Percentiles rank a stretch among this genome's conserved stretches.
Evolutionary conservation across 208 protist genomes (phyloP).

Genomic region (Leishmania mexicana): DNA sequence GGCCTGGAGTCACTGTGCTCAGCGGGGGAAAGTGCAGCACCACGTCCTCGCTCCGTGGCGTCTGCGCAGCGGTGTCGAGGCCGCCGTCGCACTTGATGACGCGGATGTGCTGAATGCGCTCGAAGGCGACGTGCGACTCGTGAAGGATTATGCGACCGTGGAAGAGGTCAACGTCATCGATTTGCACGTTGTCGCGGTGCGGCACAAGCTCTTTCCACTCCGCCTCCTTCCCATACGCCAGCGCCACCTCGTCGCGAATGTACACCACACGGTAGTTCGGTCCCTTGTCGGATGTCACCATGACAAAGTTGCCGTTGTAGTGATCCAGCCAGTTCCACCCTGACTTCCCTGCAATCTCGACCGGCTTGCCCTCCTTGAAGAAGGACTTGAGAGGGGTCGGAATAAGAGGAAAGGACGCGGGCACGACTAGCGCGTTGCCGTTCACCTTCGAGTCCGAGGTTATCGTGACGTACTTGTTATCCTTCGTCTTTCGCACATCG

Average conservation of each 20-base stretch:
- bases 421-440: constrained; percentile 75
- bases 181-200: constrained; percentile 81
- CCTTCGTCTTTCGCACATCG: constrained; percentile 89
- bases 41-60: constrained; percentile 63
- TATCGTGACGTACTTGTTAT: constrained; percentile 80
- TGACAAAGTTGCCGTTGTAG: constrained; percentile 85
- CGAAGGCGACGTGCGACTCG: constrained; percentile 86
- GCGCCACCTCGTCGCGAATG: constrained; percentile 79
- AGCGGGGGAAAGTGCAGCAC: constrained; percentile 90
- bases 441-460: constrained; percentile 91
- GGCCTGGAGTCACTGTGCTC: constrained; percentile 69
- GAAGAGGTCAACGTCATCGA: constrained; percentile 90
- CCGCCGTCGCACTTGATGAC: constrained; percentile 83
- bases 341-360: constrained; percentile 81
- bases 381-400: constrained; percentile 64
- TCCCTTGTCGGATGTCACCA: constrained; percentile 84
- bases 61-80: constrained; percentile 58
- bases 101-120: constrained; percentile 83
- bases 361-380: constrained; percentile 66
- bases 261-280: constrained; percentile 85
- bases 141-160: constrained; percentile 73
- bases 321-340: constrained; percentile 92
- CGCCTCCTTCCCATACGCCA: constrained; percentile 51
- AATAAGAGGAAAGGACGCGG: constrained; percentile 84
- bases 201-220: constrained; percentile 89